Evolutionary conservation across 2,329 filamentous ascomycete species (phyloP), one percentile per base, ranked within the genome.

Genomic region (Sporothrix schenckii): DNA sequence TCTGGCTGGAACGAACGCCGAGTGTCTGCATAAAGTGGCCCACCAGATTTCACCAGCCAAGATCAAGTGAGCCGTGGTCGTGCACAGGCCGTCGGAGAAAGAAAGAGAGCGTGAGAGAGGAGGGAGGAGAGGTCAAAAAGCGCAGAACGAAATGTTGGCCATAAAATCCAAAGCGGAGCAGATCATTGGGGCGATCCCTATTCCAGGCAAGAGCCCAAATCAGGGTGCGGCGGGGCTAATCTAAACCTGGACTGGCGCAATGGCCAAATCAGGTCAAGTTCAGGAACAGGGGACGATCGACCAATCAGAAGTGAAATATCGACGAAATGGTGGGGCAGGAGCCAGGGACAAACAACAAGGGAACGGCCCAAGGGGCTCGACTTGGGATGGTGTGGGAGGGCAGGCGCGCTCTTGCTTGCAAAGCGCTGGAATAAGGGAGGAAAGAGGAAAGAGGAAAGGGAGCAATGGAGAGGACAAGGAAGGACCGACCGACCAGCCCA

Each of bases 251-350:
- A 41, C 61, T 60, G 60, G 63, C 21, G 24, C 2, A 3, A 13
- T 21, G 5, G n/a, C 44, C 65, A 5, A 47, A 61, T 47, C 24
- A 19, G 63, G 69, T 44, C 44, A 67, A 70, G 69, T 67, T 44
- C 69, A 70, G 69, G 69, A 70, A 70, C 69, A 70, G 69, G 41
- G 49, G 50, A 65, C 49, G 24, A 66, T 50, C 11, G 24, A 52
- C 66, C 66, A 68, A 68, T 68, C 34, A 68, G 21, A 14, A 47
- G 21, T 16, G 21, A 9, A 7, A 14, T n/a, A 10, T 49, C 66
- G 16, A 58, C 66, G 24, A 47, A 52, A 9, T 10, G 24, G 66
- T 68, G 66, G 66, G 30, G 34, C 52, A 39, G 3, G 11, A 4
- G 11, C 41, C 41, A 44, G 41, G 41, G 41, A 44, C 41, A 44